A percentile compares a stretch with the other conserved stretches of the same genome.
These are phyloP conservation scores for Scutellaria galericulata DNA, from an alignment of 257 asterid species.

Conservation along the genomic window DNA sequence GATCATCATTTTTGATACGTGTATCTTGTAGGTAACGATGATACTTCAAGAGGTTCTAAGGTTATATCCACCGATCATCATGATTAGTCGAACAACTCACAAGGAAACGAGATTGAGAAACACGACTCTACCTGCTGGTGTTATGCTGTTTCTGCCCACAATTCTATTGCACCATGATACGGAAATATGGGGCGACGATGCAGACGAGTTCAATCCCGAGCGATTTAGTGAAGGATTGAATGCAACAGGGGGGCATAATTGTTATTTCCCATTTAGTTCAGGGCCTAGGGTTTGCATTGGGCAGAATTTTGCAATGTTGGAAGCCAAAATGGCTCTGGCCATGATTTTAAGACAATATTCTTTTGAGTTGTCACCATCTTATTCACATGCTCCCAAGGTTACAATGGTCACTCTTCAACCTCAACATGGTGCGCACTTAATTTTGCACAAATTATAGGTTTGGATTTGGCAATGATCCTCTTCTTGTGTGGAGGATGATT, in stretches of 20 bases:
- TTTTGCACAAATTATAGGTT: conserved; percentile 15
- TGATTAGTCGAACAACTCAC: conserved; percentile 19
- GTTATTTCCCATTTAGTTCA: conserved; percentile 51
- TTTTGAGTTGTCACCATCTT: conserved; percentile 56
- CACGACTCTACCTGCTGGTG: conserved; percentile 47
- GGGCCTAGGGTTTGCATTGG: conserved; percentile 67
- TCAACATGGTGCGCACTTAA: conserved; percentile 53
- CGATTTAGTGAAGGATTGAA: conserved; percentile 51
- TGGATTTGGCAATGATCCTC: too few relatives aligned
- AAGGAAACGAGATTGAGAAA: conserved; percentile 46
- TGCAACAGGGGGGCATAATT: conserved; percentile 35
- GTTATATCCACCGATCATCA: conserved; percentile 49
- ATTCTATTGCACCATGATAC: conserved; percentile 49
- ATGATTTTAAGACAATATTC: conserved; percentile 48
- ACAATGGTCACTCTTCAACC: conserved; percentile 40
- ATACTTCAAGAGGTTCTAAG: conserved; percentile 59
- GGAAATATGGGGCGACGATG: conserved; percentile 60
- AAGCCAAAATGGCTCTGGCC: conserved; percentile 58
- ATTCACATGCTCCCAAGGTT: conserved; percentile 53
- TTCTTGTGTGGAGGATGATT: too few relatives aligned
- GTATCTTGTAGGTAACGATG: conserved; percentile 50
- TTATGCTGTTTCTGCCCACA: conserved; percentile 40
- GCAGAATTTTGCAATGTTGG: conserved; percentile 57
- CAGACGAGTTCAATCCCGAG: conserved; percentile 61
- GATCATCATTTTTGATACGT: background rate